Evolutionary conservation across 495 filamentous ascomycete genomes (phyloP), one percentile per base, ranked within the genome.

Genomic region (Tuber indicum): DNA sequence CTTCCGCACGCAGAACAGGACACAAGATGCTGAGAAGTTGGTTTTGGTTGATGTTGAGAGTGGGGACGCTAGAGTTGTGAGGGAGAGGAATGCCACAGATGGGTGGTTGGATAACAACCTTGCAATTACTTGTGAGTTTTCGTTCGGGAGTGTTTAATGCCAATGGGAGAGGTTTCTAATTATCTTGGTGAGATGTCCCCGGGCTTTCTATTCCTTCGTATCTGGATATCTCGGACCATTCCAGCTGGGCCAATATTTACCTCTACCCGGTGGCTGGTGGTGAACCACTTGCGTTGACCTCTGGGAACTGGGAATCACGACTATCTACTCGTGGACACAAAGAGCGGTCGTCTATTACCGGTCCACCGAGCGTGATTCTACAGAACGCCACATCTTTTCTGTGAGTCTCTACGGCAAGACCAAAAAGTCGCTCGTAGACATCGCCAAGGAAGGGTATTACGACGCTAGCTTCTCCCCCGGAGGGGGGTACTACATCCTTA

Each of bases 71-170:
- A 80, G 76, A 19, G 77, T 88, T 26, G 84, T 86, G 21, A 87
- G 89, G 21, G 85, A 89, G 81, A 83, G 89, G 36, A 85, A 89
- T 75, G 88, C 85, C 8, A 85, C 84, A 0, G 88, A 89, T 71
- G 89, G 88, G 3, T 90, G 89, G 89, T 81, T 90, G 19, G 89
- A 90, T 62, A 87, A 88, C 75, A 85, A 86, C 71, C 75, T 85
- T 5, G 86, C 87, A 2, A 89, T 89, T 71, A 76, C 78, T 39
- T 90, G 73, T 73, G 8, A 45, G 36, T 19, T 10, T 12, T 32
- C 16, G 16, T 26, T 58, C 23, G 32, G 32, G 32, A 1, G 1
- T 32, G 32, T 58, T 58, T 49, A 66, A 14, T 69, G 5, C n/a
- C n/a, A n/a, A n/a, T 41, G 8, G 79, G 36, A n/a, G 23, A 9